Evolutionary conservation across 202 grass and related monocot genomes (phyloP).

Genomic region (Dendrocalamus latiflorus): DNA sequence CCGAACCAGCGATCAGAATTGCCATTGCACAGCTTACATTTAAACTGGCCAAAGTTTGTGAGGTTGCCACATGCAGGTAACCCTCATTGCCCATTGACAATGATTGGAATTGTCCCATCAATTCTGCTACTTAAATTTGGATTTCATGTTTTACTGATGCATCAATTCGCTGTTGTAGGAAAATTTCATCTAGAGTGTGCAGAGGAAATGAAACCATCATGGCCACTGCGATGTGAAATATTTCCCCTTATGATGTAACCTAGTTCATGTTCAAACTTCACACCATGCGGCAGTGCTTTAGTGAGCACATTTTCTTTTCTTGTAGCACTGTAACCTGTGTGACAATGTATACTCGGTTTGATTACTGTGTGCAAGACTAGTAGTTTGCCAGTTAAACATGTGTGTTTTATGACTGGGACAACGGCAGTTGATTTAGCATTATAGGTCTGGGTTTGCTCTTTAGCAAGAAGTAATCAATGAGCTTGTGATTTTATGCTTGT

Average conservation of each 20-base stretch:
- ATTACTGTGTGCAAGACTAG: constrained; percentile 10
- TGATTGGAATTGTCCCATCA: background rate
- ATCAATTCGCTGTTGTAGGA: constrained; percentile 42
- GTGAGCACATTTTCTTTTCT: constrained; percentile 9
- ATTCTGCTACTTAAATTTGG: background rate
- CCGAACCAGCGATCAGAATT: constrained; percentile 50
- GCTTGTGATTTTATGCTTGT: constrained; percentile 16
- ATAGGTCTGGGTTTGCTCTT: background rate
- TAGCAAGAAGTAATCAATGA: background rate
- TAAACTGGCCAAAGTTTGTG: too few relatives aligned
- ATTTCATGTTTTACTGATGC: constrained; percentile 4
- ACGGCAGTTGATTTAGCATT: background rate
- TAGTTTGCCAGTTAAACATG: constrained; percentile 10
- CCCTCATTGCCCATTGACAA: background rate
- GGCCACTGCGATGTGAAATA: constrained; percentile 32
- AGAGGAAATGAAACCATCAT: constrained; percentile 52
- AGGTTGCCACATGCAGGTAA: constrained; percentile 67
- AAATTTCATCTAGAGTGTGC: constrained; percentile 46
- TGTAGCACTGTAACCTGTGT: constrained; percentile 4
- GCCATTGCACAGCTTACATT: constrained; percentile 54
- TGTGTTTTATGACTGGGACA: background rate
- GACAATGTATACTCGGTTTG: background rate
- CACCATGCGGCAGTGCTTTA: background rate
- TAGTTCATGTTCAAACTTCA: background rate
- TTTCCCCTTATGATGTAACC: background rate